Evolutionary conservation across 805 yeast species (phyloP), one percentile per base, ranked within the genome.

Genomic region (Dipodascopsis tothii): DNA sequence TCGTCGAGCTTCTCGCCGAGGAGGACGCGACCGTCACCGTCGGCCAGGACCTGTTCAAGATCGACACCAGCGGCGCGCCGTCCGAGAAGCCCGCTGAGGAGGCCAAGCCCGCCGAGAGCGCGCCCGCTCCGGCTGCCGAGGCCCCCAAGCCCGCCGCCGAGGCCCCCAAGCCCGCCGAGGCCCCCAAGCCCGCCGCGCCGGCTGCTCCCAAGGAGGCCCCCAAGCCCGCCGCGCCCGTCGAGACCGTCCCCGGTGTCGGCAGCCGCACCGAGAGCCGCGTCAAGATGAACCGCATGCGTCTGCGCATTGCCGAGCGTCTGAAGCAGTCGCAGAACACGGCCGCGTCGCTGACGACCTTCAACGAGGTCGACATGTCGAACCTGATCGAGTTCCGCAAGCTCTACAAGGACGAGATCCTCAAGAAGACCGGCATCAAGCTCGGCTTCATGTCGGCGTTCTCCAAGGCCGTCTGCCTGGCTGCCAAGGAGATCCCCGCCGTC

Each of bases 371-470:
- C 70, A 92, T 90, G 97, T 73, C 92, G 41, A 78, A 82, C 51
- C 69, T 92, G 58, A 73, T 92, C 73, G 92, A 85, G 61, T 80
- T 92, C 87, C 81, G 98, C 73, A 90, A 90, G 69, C 72, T 84
- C 56, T 92, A 92, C 76, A 92, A 92, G 73, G 98, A 92, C 61
- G 98, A 92, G 70, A 76, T 92, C 63, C 76, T 92, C 61, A 90
- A 88, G 73, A 83, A 81, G 68, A 84, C 87, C 56, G 96, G 95
- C 61, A 75, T 83, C 69, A 92, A 92, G 74, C 77, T 92, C 58
- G 98, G 98, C 51, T 92, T 92, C 78, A 92, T 92, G 97, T 97
- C 97, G 68, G 84, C 94, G 25, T 92, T 92, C 73, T 80, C 96
- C 51, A 85, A 84, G 73, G 98, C 98, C 44, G 75, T 82, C 50